These are phyloP conservation scores for Alliaria petiolata DNA, from an alignment of 345 rosid genomes.

Conservation along the genomic window DNA sequence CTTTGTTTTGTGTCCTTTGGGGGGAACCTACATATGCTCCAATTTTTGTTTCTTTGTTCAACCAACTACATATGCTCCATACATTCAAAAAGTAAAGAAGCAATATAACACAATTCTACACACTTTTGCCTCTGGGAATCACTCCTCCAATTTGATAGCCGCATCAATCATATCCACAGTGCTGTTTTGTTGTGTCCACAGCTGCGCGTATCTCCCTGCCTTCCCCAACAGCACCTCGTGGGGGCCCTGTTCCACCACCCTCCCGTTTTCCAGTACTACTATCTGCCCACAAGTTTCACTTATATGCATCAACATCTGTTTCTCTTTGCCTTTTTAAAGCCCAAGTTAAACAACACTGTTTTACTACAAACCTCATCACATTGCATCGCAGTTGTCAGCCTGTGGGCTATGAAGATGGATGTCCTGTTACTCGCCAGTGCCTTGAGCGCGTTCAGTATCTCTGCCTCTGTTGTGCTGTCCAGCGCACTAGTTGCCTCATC, in stretches of 20 bases:
- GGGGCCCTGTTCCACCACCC: conserved; percentile 88
- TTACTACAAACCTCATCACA: conserved; percentile 74
- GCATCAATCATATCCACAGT: conserved; percentile 56
- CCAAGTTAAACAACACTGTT: neutral
- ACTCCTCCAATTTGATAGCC: conserved; percentile 43
- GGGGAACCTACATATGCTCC: neutral
- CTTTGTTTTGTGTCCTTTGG: neutral
- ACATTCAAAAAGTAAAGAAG: neutral
- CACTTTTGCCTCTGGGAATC: neutral
- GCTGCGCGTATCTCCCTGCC: conserved; percentile 93
- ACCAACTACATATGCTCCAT: conserved; percentile 14
- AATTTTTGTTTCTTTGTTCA: no score
- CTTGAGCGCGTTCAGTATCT: conserved; percentile 81
- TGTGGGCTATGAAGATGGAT: conserved; percentile 90
- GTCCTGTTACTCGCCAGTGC: conserved; percentile 84
- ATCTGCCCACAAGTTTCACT: conserved; percentile 48
- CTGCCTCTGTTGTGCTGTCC: conserved; percentile 98
- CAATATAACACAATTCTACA: conserved; percentile 4
- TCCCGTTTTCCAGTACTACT: conserved; percentile 88
- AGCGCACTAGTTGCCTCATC: conserved; percentile 99
- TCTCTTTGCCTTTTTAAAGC: neutral
- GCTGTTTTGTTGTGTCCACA: conserved; percentile 91
- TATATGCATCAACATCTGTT: neutral
- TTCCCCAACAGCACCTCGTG: conserved; percentile 73
- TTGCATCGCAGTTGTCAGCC: conserved; percentile 99